Percentiles rank a stretch among this genome's conserved stretches.
Conservation (phyloP, 768 basidiomycete species). For the Pleurotus sapidus region DNA sequence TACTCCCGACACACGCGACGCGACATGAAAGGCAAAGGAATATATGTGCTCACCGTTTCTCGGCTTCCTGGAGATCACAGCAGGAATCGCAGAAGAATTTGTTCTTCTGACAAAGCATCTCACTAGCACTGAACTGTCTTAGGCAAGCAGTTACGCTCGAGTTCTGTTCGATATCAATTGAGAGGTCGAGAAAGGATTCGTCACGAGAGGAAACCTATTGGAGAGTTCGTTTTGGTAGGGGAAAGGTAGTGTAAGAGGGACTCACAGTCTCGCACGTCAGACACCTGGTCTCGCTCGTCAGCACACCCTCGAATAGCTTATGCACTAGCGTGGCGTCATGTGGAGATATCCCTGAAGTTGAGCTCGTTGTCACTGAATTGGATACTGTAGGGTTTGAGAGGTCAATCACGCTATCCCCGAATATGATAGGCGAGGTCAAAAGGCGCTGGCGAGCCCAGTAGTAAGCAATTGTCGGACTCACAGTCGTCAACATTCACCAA, state of each 20-base stretch:
- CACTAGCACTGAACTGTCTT: conserved; percentile 93
- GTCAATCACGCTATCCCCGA: neutral
- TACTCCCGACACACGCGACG: neutral
- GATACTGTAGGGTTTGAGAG: conserved; percentile 42
- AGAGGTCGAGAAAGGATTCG: conserved; percentile 96
- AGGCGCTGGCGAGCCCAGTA: conserved; percentile 4
- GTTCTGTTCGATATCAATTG: conserved; percentile 98
- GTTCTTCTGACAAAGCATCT: conserved; percentile 98
- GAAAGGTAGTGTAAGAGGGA: conserved; percentile 12
- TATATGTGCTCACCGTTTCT: conserved; percentile 73
- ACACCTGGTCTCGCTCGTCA: conserved; percentile 98
- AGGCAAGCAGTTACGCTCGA: conserved; percentile 95
- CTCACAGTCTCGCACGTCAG: conserved; percentile 95
- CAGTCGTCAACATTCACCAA: conserved; percentile 55
- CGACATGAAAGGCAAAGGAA: neutral
- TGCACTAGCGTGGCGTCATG: conserved; percentile 79
- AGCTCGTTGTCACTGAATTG: conserved; percentile 47
- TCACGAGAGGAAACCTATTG: conserved; percentile 87
- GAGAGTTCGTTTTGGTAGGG: neutral
- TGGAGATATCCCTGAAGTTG: conserved; percentile 44
- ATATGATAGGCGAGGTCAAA: neutral
- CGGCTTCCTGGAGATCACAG: conserved; percentile 95
- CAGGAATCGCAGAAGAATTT: conserved; percentile 99
- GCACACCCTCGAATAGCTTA: conserved; percentile 85
- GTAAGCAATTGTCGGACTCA: conserved; percentile 35